Evolutionary conservation across 495 filamentous ascomycete genomes (phyloP).

Genomic region (Trypethelium eluteriae): DNA sequence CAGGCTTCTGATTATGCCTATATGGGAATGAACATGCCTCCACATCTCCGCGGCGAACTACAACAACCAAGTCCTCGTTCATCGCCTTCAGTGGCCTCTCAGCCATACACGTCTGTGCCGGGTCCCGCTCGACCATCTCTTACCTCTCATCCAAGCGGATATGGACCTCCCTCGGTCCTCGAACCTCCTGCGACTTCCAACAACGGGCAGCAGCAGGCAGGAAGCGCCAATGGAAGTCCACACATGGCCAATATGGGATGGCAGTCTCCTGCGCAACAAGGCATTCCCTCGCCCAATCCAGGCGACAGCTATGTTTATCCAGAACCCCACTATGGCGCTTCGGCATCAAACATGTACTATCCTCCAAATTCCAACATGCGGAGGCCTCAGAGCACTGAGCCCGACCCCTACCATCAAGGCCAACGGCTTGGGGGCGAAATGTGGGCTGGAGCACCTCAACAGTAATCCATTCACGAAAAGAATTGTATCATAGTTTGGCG

Average conservation of each 20-base stretch:
- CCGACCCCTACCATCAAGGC: constrained; percentile 34
- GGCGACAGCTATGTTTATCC: constrained; percentile 35
- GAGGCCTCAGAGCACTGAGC: constrained; percentile 37
- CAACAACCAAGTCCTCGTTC: constrained; percentile 65
- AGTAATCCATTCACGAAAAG: neutral
- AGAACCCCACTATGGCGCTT: constrained; percentile 29
- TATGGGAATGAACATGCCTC: constrained; percentile 63
- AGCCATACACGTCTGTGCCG: constrained; percentile 48
- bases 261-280: constrained; percentile 36
- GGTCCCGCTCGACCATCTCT: constrained; percentile 53
- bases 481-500: constrained; percentile 4
- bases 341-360: constrained; percentile 34
- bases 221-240: constrained; percentile 36
- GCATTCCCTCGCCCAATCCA: constrained; percentile 26
- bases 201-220: constrained; percentile 32
- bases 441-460: constrained; percentile 24
- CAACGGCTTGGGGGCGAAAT: constrained; percentile 29
- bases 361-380: constrained; percentile 30
- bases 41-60: constrained; percentile 72
- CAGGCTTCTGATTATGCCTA: constrained; percentile 58
- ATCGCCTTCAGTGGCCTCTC: constrained; percentile 56
- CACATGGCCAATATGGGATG: constrained; percentile 36
- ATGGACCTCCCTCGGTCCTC: constrained; percentile 75
- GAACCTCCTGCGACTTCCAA: constrained; percentile 57
- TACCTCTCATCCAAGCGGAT: constrained; percentile 76